Percentiles rank a stretch among this genome's conserved stretches.
phyloP scores from a whole-genome alignment of 202 grass and related monocot genomes.

The Setaria viridis region DNA sequence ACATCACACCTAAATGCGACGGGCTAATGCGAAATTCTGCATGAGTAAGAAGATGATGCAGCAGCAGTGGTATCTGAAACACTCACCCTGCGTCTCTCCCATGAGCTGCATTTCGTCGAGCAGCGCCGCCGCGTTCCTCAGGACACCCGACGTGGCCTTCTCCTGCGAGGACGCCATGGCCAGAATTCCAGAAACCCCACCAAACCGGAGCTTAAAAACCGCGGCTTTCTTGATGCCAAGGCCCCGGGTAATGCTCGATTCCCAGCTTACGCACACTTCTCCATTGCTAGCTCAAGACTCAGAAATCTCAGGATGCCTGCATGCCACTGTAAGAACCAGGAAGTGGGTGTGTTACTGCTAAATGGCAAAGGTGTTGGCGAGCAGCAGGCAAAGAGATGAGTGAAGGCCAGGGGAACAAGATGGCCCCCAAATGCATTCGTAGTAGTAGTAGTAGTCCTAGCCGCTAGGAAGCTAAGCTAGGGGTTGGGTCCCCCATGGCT shows the following conservation, averaged over 20 bases:
- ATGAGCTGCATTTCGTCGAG: constrained; percentile 98
- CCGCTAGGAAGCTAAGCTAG: background rate
- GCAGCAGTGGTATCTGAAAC: background rate
- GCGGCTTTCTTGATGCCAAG: constrained; percentile 7
- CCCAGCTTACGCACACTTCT: background rate
- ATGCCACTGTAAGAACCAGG: constrained; percentile 34
- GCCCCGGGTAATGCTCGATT: background rate
- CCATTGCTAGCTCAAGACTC: background rate
- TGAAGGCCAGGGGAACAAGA: constrained; percentile 26
- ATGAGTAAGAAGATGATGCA: background rate
- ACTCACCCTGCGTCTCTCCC: constrained; percentile 73
- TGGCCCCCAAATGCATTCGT: constrained; percentile 23
- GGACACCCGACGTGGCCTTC: constrained; percentile 55
- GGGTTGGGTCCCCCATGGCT: constrained; percentile 43
- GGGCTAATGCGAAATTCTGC: background rate
- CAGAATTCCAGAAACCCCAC: constrained; percentile 12
- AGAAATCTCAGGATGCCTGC: constrained; percentile 13
- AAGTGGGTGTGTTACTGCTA: constrained; percentile 3
- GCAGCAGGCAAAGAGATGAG: constrained; percentile 21
- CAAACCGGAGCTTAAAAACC: constrained; percentile 6
- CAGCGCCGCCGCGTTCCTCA: constrained; percentile 75
- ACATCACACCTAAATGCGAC: background rate
- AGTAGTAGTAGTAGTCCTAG: background rate
- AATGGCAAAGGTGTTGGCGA: constrained; percentile 7
- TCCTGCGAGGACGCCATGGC: constrained; percentile 69